A percentile compares a stretch with the other conserved stretches of the same genome.
Conservation (phyloP, 371 early-diverging fungal genomes). For the Aphelidium insulamus region DNA sequence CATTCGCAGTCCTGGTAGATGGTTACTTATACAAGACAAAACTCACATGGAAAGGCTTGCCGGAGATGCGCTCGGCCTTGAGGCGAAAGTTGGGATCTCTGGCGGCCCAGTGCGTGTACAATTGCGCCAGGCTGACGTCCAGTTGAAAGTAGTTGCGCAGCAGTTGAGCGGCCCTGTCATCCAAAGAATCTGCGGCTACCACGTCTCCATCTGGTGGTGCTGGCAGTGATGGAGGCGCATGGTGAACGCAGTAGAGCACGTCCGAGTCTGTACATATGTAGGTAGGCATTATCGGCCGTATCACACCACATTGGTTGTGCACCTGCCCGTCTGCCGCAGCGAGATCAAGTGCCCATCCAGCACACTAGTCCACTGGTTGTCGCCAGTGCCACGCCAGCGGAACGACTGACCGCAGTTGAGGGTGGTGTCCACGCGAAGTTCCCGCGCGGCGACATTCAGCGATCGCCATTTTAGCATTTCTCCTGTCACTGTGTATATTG, state of each 20-base stretch:
- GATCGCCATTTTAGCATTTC: no score
- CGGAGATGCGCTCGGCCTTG: constrained; percentile 22
- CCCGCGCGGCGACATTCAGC: constrained; percentile 29
- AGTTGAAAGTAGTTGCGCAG: constrained; percentile 56
- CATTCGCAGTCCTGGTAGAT: constrained; percentile 56
- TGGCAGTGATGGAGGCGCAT: background rate
- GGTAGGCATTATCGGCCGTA: background rate
- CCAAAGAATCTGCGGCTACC: constrained; percentile 3
- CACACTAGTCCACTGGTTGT: constrained; percentile 12
- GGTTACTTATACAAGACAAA: no score
- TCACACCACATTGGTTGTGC: background rate
- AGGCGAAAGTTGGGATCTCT: constrained; percentile 37
- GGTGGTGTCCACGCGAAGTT: constrained; percentile 48
- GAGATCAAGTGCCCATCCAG: constrained; percentile 11
- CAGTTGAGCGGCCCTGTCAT: constrained; percentile 3
- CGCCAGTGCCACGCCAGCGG: constrained; percentile 39
- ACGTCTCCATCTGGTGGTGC: background rate
- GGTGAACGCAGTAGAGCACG: constrained; percentile 3
- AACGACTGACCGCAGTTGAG: constrained; percentile 74
- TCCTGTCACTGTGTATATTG: no score
- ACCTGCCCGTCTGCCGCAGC: constrained; percentile 10
- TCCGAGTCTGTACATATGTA: constrained; percentile 10
- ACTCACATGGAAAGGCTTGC: no score
- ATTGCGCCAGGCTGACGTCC: constrained; percentile 25
- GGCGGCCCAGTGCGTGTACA: constrained; percentile 42